These are phyloP conservation scores for Xylaria flabelliformis DNA, from an alignment of 495 filamentous ascomycete species.

Conservation along the genomic window DNA sequence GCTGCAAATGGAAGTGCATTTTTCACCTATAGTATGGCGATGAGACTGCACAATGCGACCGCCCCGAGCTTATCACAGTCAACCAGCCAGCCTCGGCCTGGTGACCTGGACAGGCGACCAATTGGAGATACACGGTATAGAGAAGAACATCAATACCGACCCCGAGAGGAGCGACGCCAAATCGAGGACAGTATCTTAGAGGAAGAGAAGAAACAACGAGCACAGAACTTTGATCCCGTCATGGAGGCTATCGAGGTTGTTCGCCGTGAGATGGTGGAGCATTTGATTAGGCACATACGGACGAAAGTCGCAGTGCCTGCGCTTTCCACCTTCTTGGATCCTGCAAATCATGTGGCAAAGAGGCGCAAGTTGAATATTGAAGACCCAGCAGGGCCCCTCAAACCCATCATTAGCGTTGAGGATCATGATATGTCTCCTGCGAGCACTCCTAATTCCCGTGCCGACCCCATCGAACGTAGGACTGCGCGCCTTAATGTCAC, in stretches of 20 bases:
- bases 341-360: conserved; percentile 75
- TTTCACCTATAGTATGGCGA: conserved; percentile 92
- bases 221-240: conserved; percentile 85
- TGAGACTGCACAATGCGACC: conserved; percentile 70
- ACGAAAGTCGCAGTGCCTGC: conserved; percentile 80
- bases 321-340: conserved; percentile 85
- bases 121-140: conserved; percentile 47
- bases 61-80: conserved; percentile 53
- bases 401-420: conserved; percentile 52
- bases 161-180: conserved; percentile 57
- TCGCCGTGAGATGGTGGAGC: conserved; percentile 79
- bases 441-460: conserved; percentile 73
- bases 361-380: conserved; percentile 78
- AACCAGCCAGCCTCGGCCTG: conserved; percentile 21
- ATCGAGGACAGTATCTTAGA: conserved; percentile 81
- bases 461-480: conserved; percentile 58
- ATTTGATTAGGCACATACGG: conserved; percentile 84
- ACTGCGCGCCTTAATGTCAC: conserved; percentile 65
- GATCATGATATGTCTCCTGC: conserved; percentile 63
- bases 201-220: conserved; percentile 83
- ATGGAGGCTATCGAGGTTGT: conserved; percentile 78
- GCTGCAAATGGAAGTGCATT: conserved; percentile 75
- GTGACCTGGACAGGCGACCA: conserved; percentile 34
- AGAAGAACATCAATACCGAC: conserved; percentile 54
- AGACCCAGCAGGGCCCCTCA: conserved; percentile 64